Evolutionary conservation across 1,139 yeast species (phyloP), one percentile per base, ranked within the genome.

Genomic region (Tardiomyces depauwii): DNA sequence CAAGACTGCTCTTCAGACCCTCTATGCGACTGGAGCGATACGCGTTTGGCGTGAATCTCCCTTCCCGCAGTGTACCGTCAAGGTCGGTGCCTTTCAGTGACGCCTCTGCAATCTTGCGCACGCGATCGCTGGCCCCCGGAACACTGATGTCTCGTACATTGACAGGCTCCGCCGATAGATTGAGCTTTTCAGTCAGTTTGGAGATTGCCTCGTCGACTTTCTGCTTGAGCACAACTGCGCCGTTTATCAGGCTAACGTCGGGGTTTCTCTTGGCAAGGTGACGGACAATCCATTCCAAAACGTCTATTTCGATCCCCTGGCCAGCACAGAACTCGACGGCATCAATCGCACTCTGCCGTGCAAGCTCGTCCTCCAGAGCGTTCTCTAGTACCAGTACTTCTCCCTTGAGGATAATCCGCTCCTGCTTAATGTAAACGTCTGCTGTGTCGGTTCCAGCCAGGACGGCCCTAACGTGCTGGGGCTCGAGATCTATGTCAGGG

Each of bases 401-500:
- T 4, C 36, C 36, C 5, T 14, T 30, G 6, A 47, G 32, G 21
- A 45, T 41, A 7, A 52, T 42, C 16, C 39, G 44, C 19, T 49
- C 48, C 33, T 47, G 49, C 28, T 46, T 44, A 14, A 40, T 40
- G 36, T 45, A 50, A 40, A 42, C 38, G 12, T 38, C 18, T n/a
- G 14, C 33, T 11, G 47, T 40, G 36, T 32, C 32, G 10, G 42
- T 21, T 23, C 38, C 21, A 39, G 33, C 43, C 6, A 39, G 30
- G 21, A 40, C 42, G 23, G 45, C 27, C 25, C 44, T 14, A 12
- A 49, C 44, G 13, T 30, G 36, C 36, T 30, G 36, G 3, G 48
- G 40, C 10, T 51, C 47, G 10, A 41, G 43, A 16, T 42, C 49
- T 27, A 55, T 41, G 39, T 51, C 58, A 18, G 53, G 38, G 14